phyloP scores from a whole-genome alignment of 2,329 filamentous ascomycete species.

The Colletotrichum australisinense region DNA sequence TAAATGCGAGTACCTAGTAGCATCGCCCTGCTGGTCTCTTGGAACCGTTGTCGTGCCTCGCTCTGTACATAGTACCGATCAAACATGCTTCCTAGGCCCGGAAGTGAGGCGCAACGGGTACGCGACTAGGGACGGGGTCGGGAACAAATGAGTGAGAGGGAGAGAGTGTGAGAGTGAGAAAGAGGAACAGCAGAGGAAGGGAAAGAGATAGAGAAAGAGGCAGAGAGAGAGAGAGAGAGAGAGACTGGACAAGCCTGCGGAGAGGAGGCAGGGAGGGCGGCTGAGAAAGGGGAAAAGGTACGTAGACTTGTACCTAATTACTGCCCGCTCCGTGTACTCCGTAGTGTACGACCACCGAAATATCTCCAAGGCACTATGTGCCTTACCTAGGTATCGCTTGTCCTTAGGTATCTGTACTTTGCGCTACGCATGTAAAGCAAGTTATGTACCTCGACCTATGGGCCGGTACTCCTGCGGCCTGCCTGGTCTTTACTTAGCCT shows the following conservation, averaged over 20 bases:
- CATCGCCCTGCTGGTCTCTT: background rate
- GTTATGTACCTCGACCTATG: background rate
- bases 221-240: background rate
- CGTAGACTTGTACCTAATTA: background rate
- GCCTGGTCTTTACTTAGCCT: background rate
- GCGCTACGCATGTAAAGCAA: too few species aligned
- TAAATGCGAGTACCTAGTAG: background rate
- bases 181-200: background rate
- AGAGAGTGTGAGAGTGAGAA: too few species aligned
- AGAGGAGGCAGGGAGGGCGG: background rate
- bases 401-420: too few species aligned
- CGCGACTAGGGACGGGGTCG: background rate
- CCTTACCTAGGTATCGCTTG: too few species aligned
- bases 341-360: background rate
- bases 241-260: background rate
- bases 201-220: background rate
- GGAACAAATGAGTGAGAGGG: background rate
- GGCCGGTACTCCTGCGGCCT: too few species aligned
- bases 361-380: background rate
- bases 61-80: background rate
- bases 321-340: too few species aligned
- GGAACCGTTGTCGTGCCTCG: background rate
- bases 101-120: background rate
- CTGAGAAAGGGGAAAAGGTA: background rate
- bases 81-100: background rate